Conservation (phyloP, 345 rosid species). For the Hypericum androsaemum region DNA sequence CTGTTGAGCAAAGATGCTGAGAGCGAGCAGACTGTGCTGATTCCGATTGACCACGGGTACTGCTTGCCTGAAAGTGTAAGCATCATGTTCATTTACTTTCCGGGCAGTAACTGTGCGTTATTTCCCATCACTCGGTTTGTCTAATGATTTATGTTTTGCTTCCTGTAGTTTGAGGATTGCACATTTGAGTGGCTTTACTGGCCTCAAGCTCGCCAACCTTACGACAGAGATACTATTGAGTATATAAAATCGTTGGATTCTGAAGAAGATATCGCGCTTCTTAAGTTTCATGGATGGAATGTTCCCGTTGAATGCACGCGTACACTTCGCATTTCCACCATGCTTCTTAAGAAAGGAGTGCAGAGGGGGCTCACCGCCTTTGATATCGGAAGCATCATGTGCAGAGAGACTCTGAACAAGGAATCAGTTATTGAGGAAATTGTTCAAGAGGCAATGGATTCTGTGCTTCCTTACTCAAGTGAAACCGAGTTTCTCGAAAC, state of each 20-base stretch:
- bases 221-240: slow-evolving; percentile 21
- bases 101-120: background rate
- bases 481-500: slow-evolving; percentile 30
- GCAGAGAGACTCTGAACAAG: slow-evolving; percentile 30
- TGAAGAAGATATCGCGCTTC: slow-evolving; percentile 34
- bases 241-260: slow-evolving; percentile 32
- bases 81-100: background rate
- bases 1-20: slow-evolving; percentile 18
- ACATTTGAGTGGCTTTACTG: slow-evolving; percentile 41
- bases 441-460: slow-evolving; percentile 26
- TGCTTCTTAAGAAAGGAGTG: slow-evolving; percentile 40
- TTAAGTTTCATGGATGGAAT: slow-evolving; percentile 33
- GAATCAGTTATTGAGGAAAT: slow-evolving; percentile 30
- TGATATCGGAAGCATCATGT: slow-evolving; percentile 33
- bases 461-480: slow-evolving; percentile 26
- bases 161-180: slow-evolving; percentile 34
- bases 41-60: slow-evolving; percentile 44
- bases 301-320: slow-evolving; percentile 23
- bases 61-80: slow-evolving; percentile 40
- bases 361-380: slow-evolving; percentile 31
- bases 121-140: background rate
- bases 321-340: slow-evolving; percentile 26
- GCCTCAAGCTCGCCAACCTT: slow-evolving; percentile 42
- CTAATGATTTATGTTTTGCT: slow-evolving; percentile 1
- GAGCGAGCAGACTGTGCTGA: slow-evolving; percentile 19